phyloP scores from a whole-genome alignment of 805 yeast species.

The Metschnikowia kofuensis region DNA sequence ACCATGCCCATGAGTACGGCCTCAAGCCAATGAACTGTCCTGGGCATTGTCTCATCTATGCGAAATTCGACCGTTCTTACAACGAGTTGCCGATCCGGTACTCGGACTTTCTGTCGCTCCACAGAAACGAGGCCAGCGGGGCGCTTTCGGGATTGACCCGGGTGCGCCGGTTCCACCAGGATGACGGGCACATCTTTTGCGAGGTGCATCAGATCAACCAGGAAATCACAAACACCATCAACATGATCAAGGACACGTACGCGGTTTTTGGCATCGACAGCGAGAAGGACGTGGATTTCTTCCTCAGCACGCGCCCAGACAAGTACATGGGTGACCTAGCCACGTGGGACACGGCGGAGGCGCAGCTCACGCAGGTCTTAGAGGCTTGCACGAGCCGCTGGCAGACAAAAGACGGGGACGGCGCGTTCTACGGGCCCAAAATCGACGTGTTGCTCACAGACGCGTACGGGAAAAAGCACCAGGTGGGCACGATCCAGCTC shows the following conservation, averaged over 20 bases:
- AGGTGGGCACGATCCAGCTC: conserved; percentile 91
- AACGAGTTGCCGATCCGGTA: conserved; percentile 82
- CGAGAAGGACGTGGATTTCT: conserved; percentile 51
- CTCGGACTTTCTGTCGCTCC: conserved; percentile 88
- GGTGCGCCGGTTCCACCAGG: conserved; percentile 94
- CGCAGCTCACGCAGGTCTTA: conserved; percentile 57
- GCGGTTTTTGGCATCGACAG: conserved; percentile 54
- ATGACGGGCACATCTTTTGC: conserved; percentile 97
- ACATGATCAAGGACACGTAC: conserved; percentile 74
- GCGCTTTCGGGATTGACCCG: conserved; percentile 90
- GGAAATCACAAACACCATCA: conserved; percentile 72
- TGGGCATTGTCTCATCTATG: conserved; percentile 86
- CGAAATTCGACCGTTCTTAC: conserved; percentile 72
- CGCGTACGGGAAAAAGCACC: conserved; percentile 77
- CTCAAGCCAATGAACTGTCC: conserved; percentile 96
- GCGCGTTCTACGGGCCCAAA: conserved; percentile 96
- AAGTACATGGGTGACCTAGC: conserved; percentile 70
- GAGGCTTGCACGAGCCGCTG: conserved; percentile 52
- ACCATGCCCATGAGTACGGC: conserved; percentile 52
- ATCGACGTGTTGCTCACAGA: conserved; percentile 85
- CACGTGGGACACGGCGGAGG: conserved; percentile 85
- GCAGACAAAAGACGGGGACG: conserved; percentile 86
- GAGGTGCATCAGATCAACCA: conserved; percentile 66
- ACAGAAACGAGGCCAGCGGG: conserved; percentile 93
- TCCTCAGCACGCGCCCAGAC: conserved; percentile 85